These are phyloP conservation scores for Talaromyces rugulosus DNA, from an alignment of 2,329 filamentous ascomycete species.

Conservation along the genomic window DNA sequence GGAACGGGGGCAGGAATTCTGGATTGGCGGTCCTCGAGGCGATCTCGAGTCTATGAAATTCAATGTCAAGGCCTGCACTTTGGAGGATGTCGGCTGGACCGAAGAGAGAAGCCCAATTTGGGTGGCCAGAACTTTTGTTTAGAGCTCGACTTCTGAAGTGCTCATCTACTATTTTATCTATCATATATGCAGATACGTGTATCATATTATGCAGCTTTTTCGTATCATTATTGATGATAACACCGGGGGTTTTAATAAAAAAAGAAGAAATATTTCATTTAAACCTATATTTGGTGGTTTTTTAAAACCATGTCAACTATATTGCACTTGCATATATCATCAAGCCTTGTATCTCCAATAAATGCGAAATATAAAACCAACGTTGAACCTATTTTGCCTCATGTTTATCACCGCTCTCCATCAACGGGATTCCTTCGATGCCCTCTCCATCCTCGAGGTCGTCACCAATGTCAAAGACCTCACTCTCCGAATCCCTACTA, in stretches of 20 bases:
- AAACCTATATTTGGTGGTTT: too few species aligned
- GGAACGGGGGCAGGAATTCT: constrained; percentile 56
- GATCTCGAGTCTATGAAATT: constrained; percentile 31
- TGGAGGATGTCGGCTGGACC: constrained; percentile 60
- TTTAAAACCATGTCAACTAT: not conserved
- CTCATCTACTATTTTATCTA: not conserved
- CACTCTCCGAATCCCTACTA: constrained; percentile 6
- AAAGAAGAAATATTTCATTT: too few species aligned
- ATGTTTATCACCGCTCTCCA: constrained; percentile 8
- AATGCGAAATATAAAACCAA: not conserved
- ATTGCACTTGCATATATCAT: not conserved
- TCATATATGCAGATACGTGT: not conserved
- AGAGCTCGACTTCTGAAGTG: not conserved
- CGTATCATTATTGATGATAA: not conserved
- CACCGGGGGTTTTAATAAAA: not conserved
- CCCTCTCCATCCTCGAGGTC: constrained; percentile 11
- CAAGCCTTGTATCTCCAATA: not conserved
- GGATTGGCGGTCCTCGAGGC: constrained; percentile 24
- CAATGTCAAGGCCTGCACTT: constrained; percentile 41
- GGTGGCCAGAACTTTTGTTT: constrained; percentile 13
- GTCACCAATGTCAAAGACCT: constrained; percentile 11
- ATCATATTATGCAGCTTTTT: not conserved
- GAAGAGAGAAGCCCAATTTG: constrained; percentile 27
- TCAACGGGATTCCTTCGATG: constrained; percentile 12
- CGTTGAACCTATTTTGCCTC: not conserved